Evolutionary conservation across 805 yeast species (phyloP), one percentile per base, ranked within the genome.

Genomic region (Ogataea henricii): DNA sequence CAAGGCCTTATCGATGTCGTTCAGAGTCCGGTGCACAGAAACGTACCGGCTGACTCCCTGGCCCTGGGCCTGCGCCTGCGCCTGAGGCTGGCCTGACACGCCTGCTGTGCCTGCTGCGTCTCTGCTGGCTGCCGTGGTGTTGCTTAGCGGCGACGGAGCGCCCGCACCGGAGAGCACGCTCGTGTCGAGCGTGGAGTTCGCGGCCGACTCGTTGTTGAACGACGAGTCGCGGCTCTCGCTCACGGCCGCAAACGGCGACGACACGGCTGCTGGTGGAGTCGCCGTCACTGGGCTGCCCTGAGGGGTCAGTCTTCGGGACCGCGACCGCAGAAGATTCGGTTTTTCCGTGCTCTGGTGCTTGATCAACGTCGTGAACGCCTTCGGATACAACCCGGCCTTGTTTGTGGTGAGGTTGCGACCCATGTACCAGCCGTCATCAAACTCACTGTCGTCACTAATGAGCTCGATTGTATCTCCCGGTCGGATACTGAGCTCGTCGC

Each of bases 401-500:
- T 81, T 79, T 0, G 92, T 83, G 42, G 78, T 62, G 42, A 89
- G 62, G 57, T 91, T 91, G 50, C 81, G 83, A 3, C 97, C 96
- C 77, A 88, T 86, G 63, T 85, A 94, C 99, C 99, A 94, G 14
- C 98, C 97, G 67, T 94, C 98, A 58, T 88, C 87, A 66, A 87
- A 94, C 61, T 89, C 97, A 52, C 85, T 79, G 68, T 94, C 99
- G 67, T 90, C 97, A 37, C 96, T 89, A 18, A 94, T 80, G 6
- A 94, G 89, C 64, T 89, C 95, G 48, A 94, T 76, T 51, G 81
- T 83, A 63, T 94, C 97, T 22, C 97, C 98, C 9, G 85, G 79
- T 40, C 74, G 77, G 56, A 94, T 74, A 40, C 83, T 81, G 33
- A 94, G 73, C 67, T 94, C 99, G 68, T 94, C 99, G 21, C 89